Conservation (phyloP, 140 eudicot genomes). For the Ambrosia hybrid region DNA sequence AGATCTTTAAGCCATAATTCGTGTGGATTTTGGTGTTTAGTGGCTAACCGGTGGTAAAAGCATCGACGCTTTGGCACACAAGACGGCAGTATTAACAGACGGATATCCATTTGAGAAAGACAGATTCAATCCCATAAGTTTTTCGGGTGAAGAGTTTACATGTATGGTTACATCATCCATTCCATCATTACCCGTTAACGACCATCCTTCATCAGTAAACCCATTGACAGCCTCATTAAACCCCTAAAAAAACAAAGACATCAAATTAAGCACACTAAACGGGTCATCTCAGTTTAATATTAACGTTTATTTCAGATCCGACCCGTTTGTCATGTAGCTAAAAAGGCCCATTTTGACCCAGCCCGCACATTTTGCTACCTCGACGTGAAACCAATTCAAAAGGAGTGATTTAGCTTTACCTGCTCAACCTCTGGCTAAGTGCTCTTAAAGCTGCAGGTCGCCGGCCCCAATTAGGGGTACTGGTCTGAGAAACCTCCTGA, state of each 20-base stretch:
- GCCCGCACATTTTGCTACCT: not conserved
- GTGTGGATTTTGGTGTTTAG: not conserved
- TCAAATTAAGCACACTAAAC: not conserved
- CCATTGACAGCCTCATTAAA: constrained; percentile 85
- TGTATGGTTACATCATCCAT: constrained; percentile 80
- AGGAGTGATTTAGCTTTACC: constrained; percentile 33
- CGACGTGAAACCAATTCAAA: not conserved
- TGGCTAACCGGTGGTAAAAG: constrained; percentile 82
- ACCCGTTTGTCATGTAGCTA: not conserved
- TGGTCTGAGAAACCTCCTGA: constrained; percentile 75
- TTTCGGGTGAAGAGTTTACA: constrained; percentile 89
- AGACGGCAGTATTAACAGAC: constrained; percentile 58
- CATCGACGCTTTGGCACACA: constrained; percentile 95
- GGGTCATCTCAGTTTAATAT: not conserved
- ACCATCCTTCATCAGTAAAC: constrained; percentile 91
- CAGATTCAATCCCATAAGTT: constrained; percentile 72
- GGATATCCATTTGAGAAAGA: constrained; percentile 75
- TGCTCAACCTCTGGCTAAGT: constrained; percentile 81
- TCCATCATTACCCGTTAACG: constrained; percentile 79
- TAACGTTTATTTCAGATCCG: too few species aligned
- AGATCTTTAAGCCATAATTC: not conserved
- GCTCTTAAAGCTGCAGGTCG: constrained; percentile 88
- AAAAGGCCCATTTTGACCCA: not conserved
- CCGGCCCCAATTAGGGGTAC: constrained; percentile 71
- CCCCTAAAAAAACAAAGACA: constrained; percentile 41